phyloP scores from a whole-genome alignment of 2,329 filamentous ascomycete species.

The Alternaria gaisen region DNA sequence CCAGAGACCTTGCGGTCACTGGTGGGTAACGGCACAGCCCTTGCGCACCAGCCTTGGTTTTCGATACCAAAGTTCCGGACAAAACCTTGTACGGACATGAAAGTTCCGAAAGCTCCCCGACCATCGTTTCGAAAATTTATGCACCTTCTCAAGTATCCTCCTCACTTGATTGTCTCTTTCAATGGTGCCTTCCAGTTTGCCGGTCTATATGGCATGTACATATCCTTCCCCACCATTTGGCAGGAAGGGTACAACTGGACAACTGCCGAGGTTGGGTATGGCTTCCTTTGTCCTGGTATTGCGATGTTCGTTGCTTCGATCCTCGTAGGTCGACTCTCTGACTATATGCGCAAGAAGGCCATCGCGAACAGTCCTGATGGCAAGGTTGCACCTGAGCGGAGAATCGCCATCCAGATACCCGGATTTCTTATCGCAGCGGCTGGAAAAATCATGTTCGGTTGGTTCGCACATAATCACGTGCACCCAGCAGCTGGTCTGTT shows the following conservation, averaged over 20 bases:
- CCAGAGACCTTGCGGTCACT: slow-evolving; percentile 58
- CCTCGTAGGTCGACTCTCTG: slow-evolving; percentile 51
- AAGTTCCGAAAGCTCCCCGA: slow-evolving; percentile 33
- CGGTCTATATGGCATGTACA: slow-evolving; percentile 39
- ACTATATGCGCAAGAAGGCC: slow-evolving; percentile 45
- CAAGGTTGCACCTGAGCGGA: slow-evolving; percentile 50
- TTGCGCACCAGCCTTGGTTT: slow-evolving; percentile 38
- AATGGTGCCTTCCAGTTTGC: slow-evolving; percentile 41
- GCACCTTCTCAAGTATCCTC: slow-evolving; percentile 38
- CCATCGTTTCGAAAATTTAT: slow-evolving; percentile 35
- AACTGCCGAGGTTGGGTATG: slow-evolving; percentile 46
- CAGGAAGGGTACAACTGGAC: slow-evolving; percentile 48
- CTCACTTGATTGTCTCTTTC: slow-evolving; percentile 42
- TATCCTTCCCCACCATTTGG: slow-evolving; percentile 36
- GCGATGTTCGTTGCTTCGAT: slow-evolving; percentile 50
- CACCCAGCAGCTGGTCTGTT: slow-evolving; percentile 15
- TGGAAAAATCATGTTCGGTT: slow-evolving; percentile 55
- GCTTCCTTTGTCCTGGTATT: slow-evolving; percentile 49
- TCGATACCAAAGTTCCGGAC: slow-evolving; percentile 38
- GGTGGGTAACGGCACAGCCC: slow-evolving; percentile 54
- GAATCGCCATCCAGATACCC: slow-evolving; percentile 53
- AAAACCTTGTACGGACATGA: slow-evolving; percentile 17
- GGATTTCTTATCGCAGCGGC: slow-evolving; percentile 52
- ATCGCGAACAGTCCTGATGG: slow-evolving; percentile 32
- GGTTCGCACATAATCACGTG: slow-evolving; percentile 46